Conservation (phyloP, 441 rosid genomes). For the Lepidium campestre region DNA sequence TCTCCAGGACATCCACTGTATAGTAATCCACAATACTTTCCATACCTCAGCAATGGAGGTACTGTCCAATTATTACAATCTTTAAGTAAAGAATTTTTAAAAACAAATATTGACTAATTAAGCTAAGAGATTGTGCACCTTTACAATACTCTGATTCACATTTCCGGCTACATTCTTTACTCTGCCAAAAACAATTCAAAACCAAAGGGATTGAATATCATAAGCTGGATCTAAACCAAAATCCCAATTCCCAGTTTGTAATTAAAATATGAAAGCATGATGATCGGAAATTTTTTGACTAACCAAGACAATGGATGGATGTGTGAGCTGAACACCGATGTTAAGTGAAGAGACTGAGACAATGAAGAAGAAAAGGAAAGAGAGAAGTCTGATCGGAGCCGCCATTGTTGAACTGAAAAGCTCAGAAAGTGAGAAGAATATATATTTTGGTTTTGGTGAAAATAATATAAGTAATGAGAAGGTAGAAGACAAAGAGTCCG, state of each 20-base stretch:
- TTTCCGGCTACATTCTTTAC: conserved; percentile 73
- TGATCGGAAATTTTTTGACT: not conserved
- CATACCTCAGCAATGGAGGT: conserved; percentile 84
- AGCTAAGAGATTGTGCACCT: conserved; percentile 31
- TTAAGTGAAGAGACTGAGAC: conserved; percentile 42
- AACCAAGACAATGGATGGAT: conserved; percentile 47
- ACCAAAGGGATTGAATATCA: not conserved
- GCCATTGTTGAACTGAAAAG: conserved; percentile 18
- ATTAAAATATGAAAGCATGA: not conserved
- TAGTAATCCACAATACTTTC: conserved; percentile 76
- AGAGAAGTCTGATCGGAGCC: conserved; percentile 19
- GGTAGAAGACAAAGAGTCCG: conserved; percentile 17
- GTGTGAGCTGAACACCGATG: conserved; percentile 52
- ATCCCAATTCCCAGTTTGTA: not conserved
- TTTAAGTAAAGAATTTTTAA: no score
- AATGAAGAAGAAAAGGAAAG: conserved; percentile 1
- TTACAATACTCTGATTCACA: conserved; percentile 84
- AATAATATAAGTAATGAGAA: not conserved
- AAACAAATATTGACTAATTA: no score
- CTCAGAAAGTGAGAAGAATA: conserved; percentile 28
- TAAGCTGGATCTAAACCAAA: not conserved
- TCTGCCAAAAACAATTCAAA: conserved; percentile 32
- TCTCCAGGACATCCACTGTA: conserved; percentile 86
- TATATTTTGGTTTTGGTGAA: not conserved
- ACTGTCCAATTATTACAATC: conserved; percentile 22